These are phyloP conservation scores for Xylariales sp. DNA, from an alignment of 2,329 filamentous ascomycete species.

Conservation along the genomic window DNA sequence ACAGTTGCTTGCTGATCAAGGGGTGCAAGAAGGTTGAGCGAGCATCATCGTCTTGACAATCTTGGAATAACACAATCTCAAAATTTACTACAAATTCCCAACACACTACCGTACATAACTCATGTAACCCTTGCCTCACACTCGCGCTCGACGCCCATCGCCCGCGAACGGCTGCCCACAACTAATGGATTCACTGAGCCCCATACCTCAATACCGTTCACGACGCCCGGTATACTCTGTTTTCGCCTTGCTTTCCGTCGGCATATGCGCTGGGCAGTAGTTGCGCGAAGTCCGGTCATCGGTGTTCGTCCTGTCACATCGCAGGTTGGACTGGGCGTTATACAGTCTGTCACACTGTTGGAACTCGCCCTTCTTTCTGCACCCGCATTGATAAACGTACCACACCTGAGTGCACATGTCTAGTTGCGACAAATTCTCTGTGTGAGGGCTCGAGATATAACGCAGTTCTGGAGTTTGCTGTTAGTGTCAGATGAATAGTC, in stretches of 20 bases:
- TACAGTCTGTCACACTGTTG: constrained; percentile 16
- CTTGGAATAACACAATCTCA: constrained; percentile 22
- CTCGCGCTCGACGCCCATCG: constrained; percentile 6
- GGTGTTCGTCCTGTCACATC: constrained; percentile 12
- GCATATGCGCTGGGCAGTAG: constrained; percentile 22
- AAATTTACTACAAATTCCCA: constrained; percentile 22
- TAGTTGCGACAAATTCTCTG: constrained; percentile 16
- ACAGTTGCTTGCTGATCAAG: constrained; percentile 23
- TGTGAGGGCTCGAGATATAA: constrained; percentile 19
- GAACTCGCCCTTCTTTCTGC: constrained; percentile 20
- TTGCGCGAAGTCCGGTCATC: constrained; percentile 18
- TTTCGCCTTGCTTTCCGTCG: constrained; percentile 23
- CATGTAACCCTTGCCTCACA: constrained; percentile 20
- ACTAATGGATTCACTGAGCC: too few relatives aligned
- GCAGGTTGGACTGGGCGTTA: constrained; percentile 23
- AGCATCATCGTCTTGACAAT: constrained; percentile 24
- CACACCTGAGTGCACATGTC: constrained; percentile 19
- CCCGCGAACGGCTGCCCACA: background rate
- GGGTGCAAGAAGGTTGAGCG: constrained; percentile 24
- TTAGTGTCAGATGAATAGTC: constrained; percentile 22
- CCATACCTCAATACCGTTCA: background rate
- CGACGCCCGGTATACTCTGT: constrained; percentile 21
- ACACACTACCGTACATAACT: constrained; percentile 20
- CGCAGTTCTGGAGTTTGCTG: constrained; percentile 21
- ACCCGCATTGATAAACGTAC: constrained; percentile 19